These are phyloP conservation scores for Paxillus rubicundulus DNA, from an alignment of 768 basidiomycete genomes.

Conservation along the genomic window DNA sequence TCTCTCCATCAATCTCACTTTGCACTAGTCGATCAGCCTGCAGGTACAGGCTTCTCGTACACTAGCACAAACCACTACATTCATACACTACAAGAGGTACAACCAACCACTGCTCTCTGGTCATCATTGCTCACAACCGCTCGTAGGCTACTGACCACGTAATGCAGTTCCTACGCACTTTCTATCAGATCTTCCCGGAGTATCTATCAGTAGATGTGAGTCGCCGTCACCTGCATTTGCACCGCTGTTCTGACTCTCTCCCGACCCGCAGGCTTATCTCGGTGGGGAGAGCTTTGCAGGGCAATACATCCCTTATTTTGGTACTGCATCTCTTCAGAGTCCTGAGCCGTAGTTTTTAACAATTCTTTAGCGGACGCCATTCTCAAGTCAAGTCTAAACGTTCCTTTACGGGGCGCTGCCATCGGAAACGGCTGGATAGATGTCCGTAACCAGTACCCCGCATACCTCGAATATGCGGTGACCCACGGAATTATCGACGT, in stretches of 20 bases:
- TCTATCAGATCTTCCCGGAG: constrained; percentile 91
- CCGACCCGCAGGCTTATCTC: constrained; percentile 74
- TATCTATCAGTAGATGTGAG: constrained; percentile 78
- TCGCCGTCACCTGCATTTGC: constrained; percentile 9
- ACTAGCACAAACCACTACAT: constrained; percentile 83
- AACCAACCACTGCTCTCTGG: constrained; percentile 12
- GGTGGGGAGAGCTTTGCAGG: constrained; percentile 97
- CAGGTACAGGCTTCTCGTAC: constrained; percentile 93
- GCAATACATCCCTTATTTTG: constrained; percentile 96
- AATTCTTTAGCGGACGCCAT: constrained; percentile 66
- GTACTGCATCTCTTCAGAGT: constrained; percentile 37
- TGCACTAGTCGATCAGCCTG: constrained; percentile 88
- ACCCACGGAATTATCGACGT: constrained; percentile 75
- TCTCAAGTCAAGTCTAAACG: constrained; percentile 54
- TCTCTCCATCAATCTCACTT: constrained; percentile 7
- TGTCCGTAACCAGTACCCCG: constrained; percentile 79
- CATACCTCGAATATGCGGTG: constrained; percentile 84
- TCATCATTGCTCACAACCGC: constrained; percentile 2
- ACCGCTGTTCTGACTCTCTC: constrained; percentile 15
- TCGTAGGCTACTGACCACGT: constrained; percentile 72
- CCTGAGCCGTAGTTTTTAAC: constrained; percentile 1
- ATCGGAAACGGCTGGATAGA: constrained; percentile 99
- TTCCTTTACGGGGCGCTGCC: constrained; percentile 74
- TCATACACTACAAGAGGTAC: constrained; percentile 70
- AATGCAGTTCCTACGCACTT: constrained; percentile 81